Evolutionary conservation across 352 stramenopile species (phyloP).

Genomic region (Phytophthora europaea): DNA sequence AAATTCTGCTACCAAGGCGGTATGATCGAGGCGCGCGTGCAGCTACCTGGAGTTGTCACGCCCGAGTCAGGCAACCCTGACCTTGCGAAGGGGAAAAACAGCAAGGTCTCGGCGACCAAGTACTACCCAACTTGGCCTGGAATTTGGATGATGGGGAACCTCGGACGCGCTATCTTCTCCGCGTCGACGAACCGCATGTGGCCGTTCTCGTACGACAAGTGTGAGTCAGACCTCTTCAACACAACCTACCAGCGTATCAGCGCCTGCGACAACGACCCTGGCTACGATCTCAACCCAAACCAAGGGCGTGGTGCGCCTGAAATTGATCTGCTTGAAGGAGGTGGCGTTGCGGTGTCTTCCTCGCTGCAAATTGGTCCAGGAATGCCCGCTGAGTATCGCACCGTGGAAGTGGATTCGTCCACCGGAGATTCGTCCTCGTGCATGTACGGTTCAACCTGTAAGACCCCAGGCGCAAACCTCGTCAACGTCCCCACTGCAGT

Average conservation of each 20-base stretch:
- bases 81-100: constrained; percentile 51
- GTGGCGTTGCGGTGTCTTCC: constrained; percentile 83
- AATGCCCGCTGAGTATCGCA: constrained; percentile 65
- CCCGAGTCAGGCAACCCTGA: constrained; percentile 55
- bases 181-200: constrained; percentile 92
- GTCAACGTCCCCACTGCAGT: constrained; percentile 51
- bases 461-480: constrained; percentile 56
- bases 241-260: constrained; percentile 63
- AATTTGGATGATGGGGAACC: constrained; percentile 96
- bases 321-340: constrained; percentile 95
- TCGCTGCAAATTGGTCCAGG: constrained; percentile 91
- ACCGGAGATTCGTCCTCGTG: constrained; percentile 54
- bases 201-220: constrained; percentile 95
- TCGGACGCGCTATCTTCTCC: constrained; percentile 93
- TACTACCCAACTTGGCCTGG: constrained; percentile 90
- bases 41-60: constrained; percentile 70
- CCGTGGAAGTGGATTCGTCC: constrained; percentile 47
- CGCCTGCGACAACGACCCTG: constrained; percentile 90
- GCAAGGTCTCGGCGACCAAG: constrained; percentile 63
- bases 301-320: constrained; percentile 91
- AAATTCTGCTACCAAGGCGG: constrained; percentile 95
- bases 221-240: constrained; percentile 64
- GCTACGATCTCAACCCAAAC: constrained; percentile 90
- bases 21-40: constrained; percentile 90
- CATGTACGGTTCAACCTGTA: constrained; percentile 52